These are phyloP conservation scores for Tripterygium wilfordii DNA, from an alignment of 177 flowering plant genomes.

Conservation along the genomic window DNA sequence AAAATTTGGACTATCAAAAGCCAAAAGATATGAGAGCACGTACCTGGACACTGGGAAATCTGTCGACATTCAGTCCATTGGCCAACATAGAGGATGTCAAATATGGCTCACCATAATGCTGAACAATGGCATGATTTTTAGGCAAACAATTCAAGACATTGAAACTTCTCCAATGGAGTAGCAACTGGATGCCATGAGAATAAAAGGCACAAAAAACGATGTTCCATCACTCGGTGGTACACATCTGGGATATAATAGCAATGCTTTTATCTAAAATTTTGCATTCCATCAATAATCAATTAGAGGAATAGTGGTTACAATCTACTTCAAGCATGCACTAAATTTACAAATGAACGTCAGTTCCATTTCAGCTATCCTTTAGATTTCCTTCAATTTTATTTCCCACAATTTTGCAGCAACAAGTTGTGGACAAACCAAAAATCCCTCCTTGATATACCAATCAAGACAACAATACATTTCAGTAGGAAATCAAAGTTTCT, in stretches of 20 bases:
- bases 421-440: too few relatives aligned
- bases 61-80: neutral
- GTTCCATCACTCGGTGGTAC: too few relatives aligned
- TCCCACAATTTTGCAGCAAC: neutral
- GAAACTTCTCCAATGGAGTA: neutral
- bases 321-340: too few relatives aligned
- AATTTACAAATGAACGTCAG: too few relatives aligned
- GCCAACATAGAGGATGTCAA: constrained; percentile 2
- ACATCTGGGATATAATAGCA: too few relatives aligned
- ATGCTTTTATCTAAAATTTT: too few relatives aligned
- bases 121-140: constrained; percentile 4
- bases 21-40: constrained; percentile 2
- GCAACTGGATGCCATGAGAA: neutral
- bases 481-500: too few relatives aligned
- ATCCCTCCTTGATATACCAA: too few relatives aligned
- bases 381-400: neutral
- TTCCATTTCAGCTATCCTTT: neutral
- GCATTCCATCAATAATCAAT: too few relatives aligned
- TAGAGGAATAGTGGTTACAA: too few relatives aligned
- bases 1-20: neutral
- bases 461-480: neutral
- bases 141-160: neutral
- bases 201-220: neutral
- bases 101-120: constrained; percentile 3
- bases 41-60: constrained; percentile 11